Percentiles rank a stretch among this genome's conserved stretches.
Conservation (phyloP, 139 green algal species). For the Mychonastes homosphaera region DNA sequence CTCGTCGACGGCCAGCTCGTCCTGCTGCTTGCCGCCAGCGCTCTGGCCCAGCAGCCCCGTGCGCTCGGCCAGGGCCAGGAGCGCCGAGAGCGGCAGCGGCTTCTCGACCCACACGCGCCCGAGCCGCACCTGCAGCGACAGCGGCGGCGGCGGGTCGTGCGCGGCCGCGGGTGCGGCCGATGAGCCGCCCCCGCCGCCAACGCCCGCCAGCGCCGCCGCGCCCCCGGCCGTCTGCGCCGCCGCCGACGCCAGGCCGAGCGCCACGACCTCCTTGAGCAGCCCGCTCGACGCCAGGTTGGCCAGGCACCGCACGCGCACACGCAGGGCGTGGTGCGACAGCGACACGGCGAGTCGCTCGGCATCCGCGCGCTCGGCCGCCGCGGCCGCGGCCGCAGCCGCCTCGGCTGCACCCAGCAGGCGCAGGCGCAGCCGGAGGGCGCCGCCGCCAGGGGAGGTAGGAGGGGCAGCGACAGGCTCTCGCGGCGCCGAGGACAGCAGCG, state of each 20-base stretch:
- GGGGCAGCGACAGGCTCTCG: no score
- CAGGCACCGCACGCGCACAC: neutral
- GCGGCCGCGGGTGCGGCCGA: no score
- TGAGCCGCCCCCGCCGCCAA: no score
- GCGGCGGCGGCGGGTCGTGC: neutral
- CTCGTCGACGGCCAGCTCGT: conserved; percentile 3
- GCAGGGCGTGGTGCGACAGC: neutral
- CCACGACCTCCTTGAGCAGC: neutral
- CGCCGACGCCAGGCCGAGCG: neutral
- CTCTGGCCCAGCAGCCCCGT: neutral
- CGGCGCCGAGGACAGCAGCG: no score
- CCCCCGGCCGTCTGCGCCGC: neutral
- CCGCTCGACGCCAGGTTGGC: neutral
- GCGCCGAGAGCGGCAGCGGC: conserved; percentile 8
- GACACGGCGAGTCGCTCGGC: no score
- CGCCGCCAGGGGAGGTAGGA: no score
- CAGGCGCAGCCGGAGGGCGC: no score
- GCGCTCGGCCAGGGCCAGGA: neutral
- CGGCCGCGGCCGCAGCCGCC: no score
- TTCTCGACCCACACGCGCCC: conserved; percentile 14
- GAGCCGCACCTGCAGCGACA: conserved; percentile 10
- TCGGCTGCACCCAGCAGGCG: no score
- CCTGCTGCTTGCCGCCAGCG: neutral
- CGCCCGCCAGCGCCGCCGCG: neutral
- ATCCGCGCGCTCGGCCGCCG: no score